Base-by-base conservation (phyloP, 1,139 yeast genomes). In the Hyphopichia burtonii region DNA sequence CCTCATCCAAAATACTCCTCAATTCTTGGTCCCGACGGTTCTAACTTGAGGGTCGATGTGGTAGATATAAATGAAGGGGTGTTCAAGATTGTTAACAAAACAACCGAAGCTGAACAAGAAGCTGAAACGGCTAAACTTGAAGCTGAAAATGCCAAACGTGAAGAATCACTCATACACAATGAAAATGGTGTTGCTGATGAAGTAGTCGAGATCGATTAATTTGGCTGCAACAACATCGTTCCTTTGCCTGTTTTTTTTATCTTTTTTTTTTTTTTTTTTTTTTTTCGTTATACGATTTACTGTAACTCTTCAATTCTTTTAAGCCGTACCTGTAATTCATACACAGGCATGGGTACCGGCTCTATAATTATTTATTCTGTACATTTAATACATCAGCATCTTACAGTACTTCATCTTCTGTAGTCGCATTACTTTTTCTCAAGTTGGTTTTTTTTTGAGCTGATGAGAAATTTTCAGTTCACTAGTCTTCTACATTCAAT, bases 1-100 rank as follows among this genome's bases (percentile, higher is more conserved):
- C 72, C 80, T 0, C 96, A 87, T 53, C 66, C 72, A 18, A 56
- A 58, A 38, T 61, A 47, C 39, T 43, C 55, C 14, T 41, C 40
- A 9, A 57, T 63, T 4, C 39, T 53, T 30, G 63, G 61, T 1
- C 39, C 30, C 2, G 20, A 37, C 19, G 56, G 55, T 2, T 41
- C 45, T n/a, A 51, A 59, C 39, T 52, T 68, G 41, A 45, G 45
- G 19, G 39, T 59, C 7, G 41, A 41, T 1, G 39, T 53, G 22
- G 49, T 61, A 9, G 66, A 63, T 44, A 55, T 48, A 17, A 54
- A 55, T 16, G 54, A 53, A 28, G 57, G 69, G 10, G 51, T 56
- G 9, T 65, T 56, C 42, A 41, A 48, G 37, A 42, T 56, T n/a
- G 45, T 36, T 10, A 51, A 49, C 20, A 41, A 44, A 22, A 25